A percentile compares a stretch with the other conserved stretches of the same genome.
Conservation (phyloP, 2,329 filamentous ascomycete species). For the Zasmidium cellare region DNA sequence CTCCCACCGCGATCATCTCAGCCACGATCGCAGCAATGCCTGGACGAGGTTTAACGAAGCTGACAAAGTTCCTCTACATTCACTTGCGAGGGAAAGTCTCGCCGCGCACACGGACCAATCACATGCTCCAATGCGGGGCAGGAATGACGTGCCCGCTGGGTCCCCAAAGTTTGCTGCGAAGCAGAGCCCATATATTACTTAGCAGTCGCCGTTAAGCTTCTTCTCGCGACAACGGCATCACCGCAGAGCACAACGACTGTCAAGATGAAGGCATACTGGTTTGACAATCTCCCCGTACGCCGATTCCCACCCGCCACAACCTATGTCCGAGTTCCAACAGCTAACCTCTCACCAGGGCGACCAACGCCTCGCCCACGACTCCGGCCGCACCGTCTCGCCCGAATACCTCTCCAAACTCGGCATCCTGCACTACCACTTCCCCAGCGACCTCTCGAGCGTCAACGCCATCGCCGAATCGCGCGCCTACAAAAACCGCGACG, state of each 20-base stretch:
- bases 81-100: too few species aligned
- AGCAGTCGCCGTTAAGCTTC: background rate
- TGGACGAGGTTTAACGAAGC: background rate
- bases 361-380: slow-evolving; percentile 88
- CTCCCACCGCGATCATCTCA: too few species aligned
- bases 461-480: slow-evolving; percentile 72
- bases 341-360: slow-evolving; percentile 65
- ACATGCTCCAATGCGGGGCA: background rate
- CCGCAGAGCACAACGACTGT: slow-evolving; percentile 4
- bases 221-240: background rate
- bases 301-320: slow-evolving; percentile 2
- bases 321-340: slow-evolving; percentile 15
- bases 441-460: slow-evolving; percentile 63
- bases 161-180: background rate
- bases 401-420: slow-evolving; percentile 72
- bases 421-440: slow-evolving; percentile 73
- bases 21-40: background rate
- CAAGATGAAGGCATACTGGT: slow-evolving; percentile 71
- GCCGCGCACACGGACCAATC: background rate
- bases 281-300: slow-evolving; percentile 63
- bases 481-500: slow-evolving; percentile 90
- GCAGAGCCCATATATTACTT: background rate
- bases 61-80: background rate
- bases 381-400: slow-evolving; percentile 66
- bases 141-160: background rate